phyloP scores from a whole-genome alignment of 2,329 filamentous ascomycete genomes.

The Colletotrichum karsti region DNA sequence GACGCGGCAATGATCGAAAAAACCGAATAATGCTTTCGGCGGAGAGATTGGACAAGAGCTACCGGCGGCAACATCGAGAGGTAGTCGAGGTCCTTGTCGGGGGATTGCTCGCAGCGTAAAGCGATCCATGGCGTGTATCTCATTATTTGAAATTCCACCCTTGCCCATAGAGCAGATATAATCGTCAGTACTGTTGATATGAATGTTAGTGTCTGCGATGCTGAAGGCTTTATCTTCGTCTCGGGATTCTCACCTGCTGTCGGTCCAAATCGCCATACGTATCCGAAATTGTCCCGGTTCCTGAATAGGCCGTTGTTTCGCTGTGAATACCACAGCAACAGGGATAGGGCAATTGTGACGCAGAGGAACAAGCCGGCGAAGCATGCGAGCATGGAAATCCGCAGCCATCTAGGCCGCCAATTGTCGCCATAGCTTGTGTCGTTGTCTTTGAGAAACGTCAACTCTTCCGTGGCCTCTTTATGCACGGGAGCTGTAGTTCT shows the following conservation, averaged over 20 bases:
- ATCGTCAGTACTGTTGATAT: background rate
- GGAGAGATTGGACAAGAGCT: background rate
- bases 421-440: no score
- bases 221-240: no score
- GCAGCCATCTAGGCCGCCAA: background rate
- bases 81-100: background rate
- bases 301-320: background rate
- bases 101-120: background rate
- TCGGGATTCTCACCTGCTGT: background rate
- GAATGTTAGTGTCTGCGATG: background rate
- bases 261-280: background rate
- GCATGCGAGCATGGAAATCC: background rate
- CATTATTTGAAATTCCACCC: background rate
- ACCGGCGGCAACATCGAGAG: background rate
- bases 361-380: background rate
- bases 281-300: background rate
- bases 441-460: no score
- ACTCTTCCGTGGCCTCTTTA: no score
- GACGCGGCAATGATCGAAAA: background rate
- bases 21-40: background rate
- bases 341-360: background rate
- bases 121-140: background rate
- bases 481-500: no score
- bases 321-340: background rate
- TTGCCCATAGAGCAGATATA: background rate